Base-by-base conservation (phyloP, 1,284 basidiomycete species). In the Heterobasidion annosum region DNA sequence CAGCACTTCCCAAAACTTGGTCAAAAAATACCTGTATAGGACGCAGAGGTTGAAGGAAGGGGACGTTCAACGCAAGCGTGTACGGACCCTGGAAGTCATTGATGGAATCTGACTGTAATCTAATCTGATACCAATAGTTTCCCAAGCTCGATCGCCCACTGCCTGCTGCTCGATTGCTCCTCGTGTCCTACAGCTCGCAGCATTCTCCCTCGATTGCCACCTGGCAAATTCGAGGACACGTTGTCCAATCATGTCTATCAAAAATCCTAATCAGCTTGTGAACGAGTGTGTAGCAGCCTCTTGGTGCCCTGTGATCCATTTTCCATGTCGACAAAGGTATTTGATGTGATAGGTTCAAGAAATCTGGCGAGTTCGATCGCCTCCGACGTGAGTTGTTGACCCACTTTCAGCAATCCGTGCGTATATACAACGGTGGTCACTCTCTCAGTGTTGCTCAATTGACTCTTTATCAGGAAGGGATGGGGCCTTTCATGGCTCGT, bases 291-390 rank as follows among this genome's bases (percentile, higher is more conserved):
- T 32, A 18, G n/a, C 45, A 47, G 12, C 45, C 45, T 47, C 25
- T 47, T 47, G 16, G 45, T 47, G 10, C 18, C 45, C 7, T 40
- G 37, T 40, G 37, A 47, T 16, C 25, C 25, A 19, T 32, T 47
- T 19, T 9, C 10, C 16, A 47, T 40, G 6, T 40, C 37, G 37
- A 40, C 37, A 40, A 47, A 47, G 25, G 18, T 16, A 47, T 47
- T 15, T 18, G 25, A 35, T 49, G 13, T 34, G 19, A 49, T 32
- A 89, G 86, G 61, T 89, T 88, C 73, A 88, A 89, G 67, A 84
- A 83, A 62, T 86, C 85, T 7, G 88, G 87, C 33, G 85, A 89
- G 69, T 89, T 88, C 61, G 86, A 89, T 61, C 79, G 83, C 42
- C 66, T 89, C 56, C 75, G 87, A 50, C 77, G 79, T 48, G 81